A percentile compares a stretch with the other conserved stretches of the same genome.
Evolutionary conservation across 2,329 filamentous ascomycete species (phyloP).

Genomic region (Colletotrichum echinochloae): DNA sequence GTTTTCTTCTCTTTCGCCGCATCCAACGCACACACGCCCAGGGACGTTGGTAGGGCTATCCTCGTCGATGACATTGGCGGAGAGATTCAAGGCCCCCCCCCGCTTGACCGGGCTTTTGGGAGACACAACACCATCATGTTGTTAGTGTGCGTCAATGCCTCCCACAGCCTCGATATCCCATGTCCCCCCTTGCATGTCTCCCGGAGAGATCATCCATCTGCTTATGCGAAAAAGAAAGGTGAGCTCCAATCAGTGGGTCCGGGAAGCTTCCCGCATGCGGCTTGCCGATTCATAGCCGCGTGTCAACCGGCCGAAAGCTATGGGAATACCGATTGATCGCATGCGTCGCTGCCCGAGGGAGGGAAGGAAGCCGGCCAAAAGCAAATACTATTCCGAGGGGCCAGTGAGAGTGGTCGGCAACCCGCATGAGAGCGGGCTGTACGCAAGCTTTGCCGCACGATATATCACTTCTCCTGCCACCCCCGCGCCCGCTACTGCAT

Average conservation of each 20-base stretch:
- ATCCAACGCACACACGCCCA: slow-evolving; percentile 33
- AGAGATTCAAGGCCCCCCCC: slow-evolving; percentile 19
- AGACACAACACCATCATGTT: slow-evolving; percentile 38
- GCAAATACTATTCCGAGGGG: slow-evolving; percentile 26
- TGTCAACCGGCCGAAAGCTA: slow-evolving; percentile 39
- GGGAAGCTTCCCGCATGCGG: slow-evolving; percentile 23
- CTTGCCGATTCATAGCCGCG: slow-evolving; percentile 34
- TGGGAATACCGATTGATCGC: slow-evolving; percentile 37
- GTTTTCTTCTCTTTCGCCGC: slow-evolving; percentile 28
- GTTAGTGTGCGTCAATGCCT: slow-evolving; percentile 35
- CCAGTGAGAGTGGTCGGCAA: slow-evolving; percentile 29
- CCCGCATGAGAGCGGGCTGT: slow-evolving; percentile 23
- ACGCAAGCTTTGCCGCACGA: slow-evolving; percentile 28
- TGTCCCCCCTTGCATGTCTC: slow-evolving; percentile 38
- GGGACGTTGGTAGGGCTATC: slow-evolving; percentile 36
- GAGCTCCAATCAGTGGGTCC: slow-evolving; percentile 25
- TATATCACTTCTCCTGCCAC: slow-evolving; percentile 29
- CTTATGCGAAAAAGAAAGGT: slow-evolving; percentile 36
- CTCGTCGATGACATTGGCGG: slow-evolving; percentile 30
- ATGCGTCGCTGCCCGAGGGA: slow-evolving; percentile 41
- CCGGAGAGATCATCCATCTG: slow-evolving; percentile 35
- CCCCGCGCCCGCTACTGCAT: slow-evolving; percentile 11
- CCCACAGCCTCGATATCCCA: slow-evolving; percentile 31
- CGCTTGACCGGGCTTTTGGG: slow-evolving; percentile 37
- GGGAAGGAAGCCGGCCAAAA: slow-evolving; percentile 30